Base-by-base conservation (phyloP, 1,284 basidiomycete species). In the Vanrija sp. region DNA sequence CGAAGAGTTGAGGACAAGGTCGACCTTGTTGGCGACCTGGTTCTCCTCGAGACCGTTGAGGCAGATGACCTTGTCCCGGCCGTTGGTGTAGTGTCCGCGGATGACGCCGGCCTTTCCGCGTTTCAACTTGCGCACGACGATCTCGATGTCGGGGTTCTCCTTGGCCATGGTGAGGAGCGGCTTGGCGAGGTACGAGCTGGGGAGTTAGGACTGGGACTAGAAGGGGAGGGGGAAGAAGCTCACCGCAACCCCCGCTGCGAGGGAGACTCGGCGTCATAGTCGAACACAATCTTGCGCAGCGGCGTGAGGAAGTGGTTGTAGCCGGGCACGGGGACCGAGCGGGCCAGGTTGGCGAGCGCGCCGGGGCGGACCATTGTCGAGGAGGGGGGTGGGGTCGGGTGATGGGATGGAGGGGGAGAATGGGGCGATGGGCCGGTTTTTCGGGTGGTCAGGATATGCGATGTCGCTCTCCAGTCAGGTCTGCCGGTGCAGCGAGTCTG, bases 51-150 rank as follows among this genome's bases (percentile, higher is more conserved):
- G 56, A 36, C 63, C 65, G 60, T 77, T 76, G 35, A 78, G 75
- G 63, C 76, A 78, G 51, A 79, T 77, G 51, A 77, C 77, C 61
- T 79, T 79, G 56, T 77, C 76, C 42, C 77, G 65, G 27, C 77
- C 76, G 56, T 78, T 78, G 49, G 73, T 67, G 60, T 78, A 79
- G 54, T 76, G 69, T 1, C 75, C 78, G 47, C 77, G 57, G 12
- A 78, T 49, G 3, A 77, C 63, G 3, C 76, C 76, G 25, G 77
- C 73, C 44, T 64, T 69, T 8, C 70, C 70, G 53, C 73, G 68
- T 51, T 68, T 66, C 42, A 72, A 44, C 57, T 69, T 62, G 52
- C 72, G 63, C 27, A 79, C 72, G 22, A 77, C 63, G 25, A 78
- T 56, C 51, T 78, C 77, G n/a, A 77, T 70, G 43, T 72, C 67